Conservation (phyloP, 1,284 basidiomycete species). For the Trichosporon ovoides region DNA sequence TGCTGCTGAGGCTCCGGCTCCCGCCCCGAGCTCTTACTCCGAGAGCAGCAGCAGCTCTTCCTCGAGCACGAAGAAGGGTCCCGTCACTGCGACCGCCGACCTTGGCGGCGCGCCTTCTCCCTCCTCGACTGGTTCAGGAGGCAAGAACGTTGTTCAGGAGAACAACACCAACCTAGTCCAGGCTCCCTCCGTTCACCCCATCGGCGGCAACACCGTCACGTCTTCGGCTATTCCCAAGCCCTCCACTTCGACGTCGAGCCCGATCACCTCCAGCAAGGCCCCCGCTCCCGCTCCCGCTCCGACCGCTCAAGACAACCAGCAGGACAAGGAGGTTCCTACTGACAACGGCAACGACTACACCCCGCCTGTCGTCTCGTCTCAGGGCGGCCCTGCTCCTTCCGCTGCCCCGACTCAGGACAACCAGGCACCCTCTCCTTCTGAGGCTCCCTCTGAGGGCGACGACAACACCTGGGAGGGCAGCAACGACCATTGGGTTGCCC, state of each 20-base stretch:
- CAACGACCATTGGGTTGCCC: not conserved
- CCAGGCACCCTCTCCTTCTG: not conserved
- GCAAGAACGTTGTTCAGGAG: constrained; percentile 5
- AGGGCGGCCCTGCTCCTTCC: constrained; percentile 6
- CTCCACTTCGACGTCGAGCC: not conserved
- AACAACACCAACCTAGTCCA: not conserved
- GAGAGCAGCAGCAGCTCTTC: not conserved
- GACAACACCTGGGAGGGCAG: not conserved
- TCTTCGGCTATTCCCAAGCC: not conserved
- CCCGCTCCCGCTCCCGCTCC: not conserved
- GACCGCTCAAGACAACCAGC: not conserved
- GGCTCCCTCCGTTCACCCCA: not conserved
- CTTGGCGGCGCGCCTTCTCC: constrained; percentile 5
- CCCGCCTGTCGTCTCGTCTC: constrained; percentile 6
- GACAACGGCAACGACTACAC: constrained; percentile 3
- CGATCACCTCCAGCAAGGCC: not conserved
- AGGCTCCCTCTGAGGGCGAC: not conserved
- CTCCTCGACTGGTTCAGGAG: constrained; percentile 10
- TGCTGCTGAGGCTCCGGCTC: not conserved
- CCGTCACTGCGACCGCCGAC: not conserved
- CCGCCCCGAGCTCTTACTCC: constrained; percentile 4
- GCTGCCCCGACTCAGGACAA: constrained; percentile 4
- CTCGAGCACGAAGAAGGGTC: constrained; percentile 11
- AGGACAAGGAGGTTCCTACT: not conserved
- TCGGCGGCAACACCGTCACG: not conserved